A percentile compares a stretch with the other conserved stretches of the same genome.
Conservation (phyloP, 1,284 basidiomycete species). For the Apiotrichum laibachii region DNA sequence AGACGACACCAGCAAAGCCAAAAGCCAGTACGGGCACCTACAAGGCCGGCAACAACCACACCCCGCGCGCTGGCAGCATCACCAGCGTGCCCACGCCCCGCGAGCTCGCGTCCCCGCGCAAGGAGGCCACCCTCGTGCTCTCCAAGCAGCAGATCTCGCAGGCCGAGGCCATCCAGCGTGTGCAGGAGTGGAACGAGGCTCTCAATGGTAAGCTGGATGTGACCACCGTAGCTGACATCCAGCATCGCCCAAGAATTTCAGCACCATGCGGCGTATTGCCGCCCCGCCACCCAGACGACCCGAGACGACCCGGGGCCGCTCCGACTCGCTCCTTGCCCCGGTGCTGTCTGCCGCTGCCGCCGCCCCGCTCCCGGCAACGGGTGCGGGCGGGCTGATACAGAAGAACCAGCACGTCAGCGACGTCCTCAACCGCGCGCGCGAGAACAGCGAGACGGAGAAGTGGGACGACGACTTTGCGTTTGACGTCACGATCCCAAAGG, state of each 20-base stretch:
- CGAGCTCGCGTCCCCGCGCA: conserved; percentile 9
- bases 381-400: conserved; percentile 29
- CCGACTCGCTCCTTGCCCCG: conserved; percentile 10
- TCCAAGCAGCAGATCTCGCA: conserved; percentile 63
- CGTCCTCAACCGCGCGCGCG: conserved; percentile 37
- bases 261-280: conserved; percentile 28
- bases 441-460: conserved; percentile 31
- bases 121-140: conserved; percentile 49
- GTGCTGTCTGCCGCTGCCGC: conserved; percentile 12
- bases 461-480: conserved; percentile 96
- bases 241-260: conserved; percentile 53
- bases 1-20: conserved; percentile 1
- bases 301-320: not conserved
- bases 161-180: conserved; percentile 88
- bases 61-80: not conserved
- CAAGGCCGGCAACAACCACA: not conserved
- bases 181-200: conserved; percentile 98
- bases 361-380: conserved; percentile 3
- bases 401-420: conserved; percentile 71
- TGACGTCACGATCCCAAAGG: conserved; percentile 59
- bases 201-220: conserved; percentile 66
- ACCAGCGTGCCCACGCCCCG: conserved; percentile 3
- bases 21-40: not conserved
- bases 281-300: conserved; percentile 2
- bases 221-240: conserved; percentile 34